Percentiles rank a stretch among this genome's conserved stretches.
Evolutionary conservation across 2,329 filamentous ascomycete species (phyloP).

Genomic region (Xylariaceae sp.): DNA sequence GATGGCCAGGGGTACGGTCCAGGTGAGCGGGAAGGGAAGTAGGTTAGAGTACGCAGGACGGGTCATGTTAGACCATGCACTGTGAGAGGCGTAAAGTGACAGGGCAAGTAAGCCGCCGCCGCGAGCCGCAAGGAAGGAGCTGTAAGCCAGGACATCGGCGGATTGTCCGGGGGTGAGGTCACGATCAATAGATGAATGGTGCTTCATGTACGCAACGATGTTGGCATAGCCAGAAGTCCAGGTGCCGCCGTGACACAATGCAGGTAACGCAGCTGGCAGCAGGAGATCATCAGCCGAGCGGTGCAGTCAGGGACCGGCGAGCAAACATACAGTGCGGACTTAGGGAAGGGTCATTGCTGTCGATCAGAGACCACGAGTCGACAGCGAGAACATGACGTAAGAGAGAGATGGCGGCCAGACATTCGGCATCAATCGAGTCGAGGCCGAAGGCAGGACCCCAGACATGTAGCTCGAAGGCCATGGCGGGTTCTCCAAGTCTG

Average conservation of each 20-base stretch:
- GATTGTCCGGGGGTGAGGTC: conserved; percentile 33
- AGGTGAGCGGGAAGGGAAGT: conserved; percentile 83
- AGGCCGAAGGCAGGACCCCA: conserved; percentile 88
- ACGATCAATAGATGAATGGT: conserved; percentile 29
- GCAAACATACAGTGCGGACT: conserved; percentile 62
- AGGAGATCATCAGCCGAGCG: background rate
- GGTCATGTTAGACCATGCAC: conserved; percentile 77
- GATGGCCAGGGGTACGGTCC: conserved; percentile 72
- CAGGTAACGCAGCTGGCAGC: conserved; percentile 49
- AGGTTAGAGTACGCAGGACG: conserved; percentile 76
- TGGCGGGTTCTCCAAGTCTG: conserved; percentile 9
- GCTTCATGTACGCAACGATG: conserved; percentile 54
- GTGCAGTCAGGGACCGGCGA: background rate
- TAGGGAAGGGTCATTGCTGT: conserved; percentile 67
- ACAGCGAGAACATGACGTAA: conserved; percentile 59
- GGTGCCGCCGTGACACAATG: conserved; percentile 44
- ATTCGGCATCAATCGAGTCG: conserved; percentile 88
- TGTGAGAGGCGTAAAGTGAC: conserved; percentile 82
- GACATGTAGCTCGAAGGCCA: conserved; percentile 71
- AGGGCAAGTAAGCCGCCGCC: conserved; percentile 79
- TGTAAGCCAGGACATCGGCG: conserved; percentile 49
- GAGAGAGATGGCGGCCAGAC: conserved; percentile 77
- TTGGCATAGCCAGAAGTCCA: conserved; percentile 58
- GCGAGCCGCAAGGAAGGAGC: conserved; percentile 68
- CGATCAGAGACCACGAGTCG: conserved; percentile 64